phyloP scores from a whole-genome alignment of 2,329 filamentous ascomycete genomes.

The Claviceps paspali region DNA sequence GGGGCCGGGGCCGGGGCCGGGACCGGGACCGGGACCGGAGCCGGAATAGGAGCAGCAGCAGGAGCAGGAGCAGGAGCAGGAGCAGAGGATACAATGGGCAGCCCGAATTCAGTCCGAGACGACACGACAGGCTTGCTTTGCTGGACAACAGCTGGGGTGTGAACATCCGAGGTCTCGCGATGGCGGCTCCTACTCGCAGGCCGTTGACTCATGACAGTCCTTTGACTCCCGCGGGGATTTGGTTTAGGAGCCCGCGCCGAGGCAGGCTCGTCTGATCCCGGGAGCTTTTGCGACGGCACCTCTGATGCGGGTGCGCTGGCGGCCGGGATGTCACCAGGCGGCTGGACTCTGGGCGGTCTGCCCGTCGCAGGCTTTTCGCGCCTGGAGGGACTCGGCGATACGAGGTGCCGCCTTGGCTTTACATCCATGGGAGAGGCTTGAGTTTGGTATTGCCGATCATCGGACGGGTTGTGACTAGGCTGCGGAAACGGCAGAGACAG shows the following conservation, averaged over 20 bases:
- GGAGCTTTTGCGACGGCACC: slow-evolving; percentile 19
- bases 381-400: neutral
- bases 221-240: slow-evolving; percentile 13
- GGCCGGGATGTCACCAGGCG: slow-evolving; percentile 10
- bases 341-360: slow-evolving; percentile 9
- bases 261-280: slow-evolving; percentile 15
- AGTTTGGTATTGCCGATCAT: neutral
- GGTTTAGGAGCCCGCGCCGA: slow-evolving; percentile 24
- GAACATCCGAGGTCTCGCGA: slow-evolving; percentile 5
- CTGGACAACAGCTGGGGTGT: too few relatives aligned
- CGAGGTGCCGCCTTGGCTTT: neutral
- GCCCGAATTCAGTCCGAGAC: slow-evolving; percentile 7
- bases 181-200: slow-evolving; percentile 3
- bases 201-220: neutral
- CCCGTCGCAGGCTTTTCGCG: slow-evolving; percentile 1
- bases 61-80: neutral
- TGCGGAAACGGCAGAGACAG: neutral
- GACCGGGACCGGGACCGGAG: too few relatives aligned
- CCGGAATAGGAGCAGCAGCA: too few relatives aligned
- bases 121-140: neutral
- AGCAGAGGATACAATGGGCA: slow-evolving; percentile 2
- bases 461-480: neutral
- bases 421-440: neutral
- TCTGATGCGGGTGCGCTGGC: slow-evolving; percentile 10
- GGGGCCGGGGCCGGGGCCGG: too few relatives aligned